Evolutionary conservation across 306 rosid species (phyloP).

Genomic region (Glycyrrhiza uralensis): DNA sequence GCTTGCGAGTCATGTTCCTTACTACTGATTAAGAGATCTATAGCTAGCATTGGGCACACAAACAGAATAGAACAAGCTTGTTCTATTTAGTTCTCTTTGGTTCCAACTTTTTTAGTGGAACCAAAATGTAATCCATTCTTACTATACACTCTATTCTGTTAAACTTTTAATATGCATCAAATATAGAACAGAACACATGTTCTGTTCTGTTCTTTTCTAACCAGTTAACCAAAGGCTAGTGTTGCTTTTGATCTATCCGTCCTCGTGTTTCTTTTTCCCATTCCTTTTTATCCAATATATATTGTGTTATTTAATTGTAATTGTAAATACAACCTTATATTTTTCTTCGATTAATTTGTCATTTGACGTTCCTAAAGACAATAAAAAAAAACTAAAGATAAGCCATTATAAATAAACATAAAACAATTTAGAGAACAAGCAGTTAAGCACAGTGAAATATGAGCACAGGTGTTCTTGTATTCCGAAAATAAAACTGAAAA

Average conservation of each 20-base stretch:
- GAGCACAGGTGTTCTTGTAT: no score
- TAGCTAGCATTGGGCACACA: neutral
- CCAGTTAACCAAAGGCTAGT: neutral
- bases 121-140: neutral
- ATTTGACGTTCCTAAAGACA: no score
- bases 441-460: no score
- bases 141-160: neutral
- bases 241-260: constrained; percentile 11
- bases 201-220: neutral
- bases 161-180: neutral
- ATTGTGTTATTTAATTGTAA: constrained; percentile 26
- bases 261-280: constrained; percentile 8
- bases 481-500: no score
- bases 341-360: constrained; percentile 4
- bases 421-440: no score
- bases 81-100: neutral
- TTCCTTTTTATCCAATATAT: constrained; percentile 14
- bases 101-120: neutral
- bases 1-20: neutral
- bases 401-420: no score
- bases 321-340: constrained; percentile 26
- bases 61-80: neutral
- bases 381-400: no score
- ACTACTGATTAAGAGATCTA: constrained; percentile 1
- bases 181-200: neutral